Evolutionary conservation across 495 filamentous ascomycete species (phyloP), one percentile per base, ranked within the genome.

Genomic region (Astrothelium subdiscretum): DNA sequence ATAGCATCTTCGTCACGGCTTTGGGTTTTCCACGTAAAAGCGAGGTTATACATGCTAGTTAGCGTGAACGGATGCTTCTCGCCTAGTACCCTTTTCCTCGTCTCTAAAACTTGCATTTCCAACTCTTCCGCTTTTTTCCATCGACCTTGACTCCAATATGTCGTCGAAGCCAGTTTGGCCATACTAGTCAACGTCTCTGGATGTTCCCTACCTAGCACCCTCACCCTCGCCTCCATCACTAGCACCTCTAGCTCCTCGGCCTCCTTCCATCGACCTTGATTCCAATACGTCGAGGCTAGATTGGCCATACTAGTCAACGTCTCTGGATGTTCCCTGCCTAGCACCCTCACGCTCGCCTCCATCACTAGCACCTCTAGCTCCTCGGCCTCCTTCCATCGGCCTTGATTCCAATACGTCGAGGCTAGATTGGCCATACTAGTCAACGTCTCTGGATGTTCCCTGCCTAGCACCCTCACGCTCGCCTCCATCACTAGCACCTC

Each of bases 61-160:
- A 62, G 60, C 63, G 63, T 65, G 12, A 57, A 1, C 2, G 63
- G 60, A 62, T 65, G 59, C 59, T 48, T 20, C 4, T 63, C 22
- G 15, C 62, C 62, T 8, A 65, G 62, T 18, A 65, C 52, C 51
- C 40, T 57, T 48, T 63, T 63, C 12, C 32, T 31, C 29, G 52
- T 65, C 60, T 62, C 59, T 29, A 64, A 10, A 1, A 65, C 65
- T 51, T 66, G 32, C 43, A 61, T 20, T 22, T 35, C 2, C 57
- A 67, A 54, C 66, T 63, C 32, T 32, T 70, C 67, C 13, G 68
- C 68, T 65, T 70, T 62, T 51, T 57, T 61, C 15, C 31, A 63
- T 48, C 62, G 62, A 24, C 62, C 68, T 54, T 64, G 59, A 32
- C 51, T 51, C 32, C 31, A 4, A 31, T 60, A 63, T n/a, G n/a